phyloP scores from a whole-genome alignment of 2,329 filamentous ascomycete species.

The Penicillium sp. region DNA sequence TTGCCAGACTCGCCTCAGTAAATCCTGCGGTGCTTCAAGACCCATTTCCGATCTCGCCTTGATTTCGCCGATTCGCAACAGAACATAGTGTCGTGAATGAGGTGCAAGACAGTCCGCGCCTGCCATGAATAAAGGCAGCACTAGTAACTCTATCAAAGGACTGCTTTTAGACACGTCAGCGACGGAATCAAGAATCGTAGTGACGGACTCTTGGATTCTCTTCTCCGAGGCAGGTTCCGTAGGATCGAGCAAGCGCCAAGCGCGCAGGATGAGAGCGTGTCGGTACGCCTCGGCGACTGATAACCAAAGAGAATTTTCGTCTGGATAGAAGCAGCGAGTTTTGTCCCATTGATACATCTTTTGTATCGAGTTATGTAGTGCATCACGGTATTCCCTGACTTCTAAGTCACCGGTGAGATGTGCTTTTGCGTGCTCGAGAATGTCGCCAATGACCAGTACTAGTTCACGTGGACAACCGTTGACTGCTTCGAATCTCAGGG shows the following conservation, averaged over 20 bases:
- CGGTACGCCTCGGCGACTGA: constrained; percentile 25
- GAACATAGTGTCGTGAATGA: constrained; percentile 29
- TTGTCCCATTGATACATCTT: constrained; percentile 23
- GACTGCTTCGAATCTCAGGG: constrained; percentile 26
- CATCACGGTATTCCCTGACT: constrained; percentile 3
- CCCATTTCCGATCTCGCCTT: constrained; percentile 24
- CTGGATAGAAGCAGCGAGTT: constrained; percentile 19
- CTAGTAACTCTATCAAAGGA: constrained; percentile 24
- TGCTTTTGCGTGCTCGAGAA: constrained; percentile 26
- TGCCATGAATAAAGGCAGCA: constrained; percentile 29
- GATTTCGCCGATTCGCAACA: constrained; percentile 23
- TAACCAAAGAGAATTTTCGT: constrained; percentile 21
- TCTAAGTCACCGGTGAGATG: constrained; percentile 15
- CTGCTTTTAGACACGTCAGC: constrained; percentile 20
- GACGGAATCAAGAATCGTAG: constrained; percentile 23
- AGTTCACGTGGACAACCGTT: constrained; percentile 29
- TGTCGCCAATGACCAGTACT: constrained; percentile 26
- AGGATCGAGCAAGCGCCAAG: constrained; percentile 24
- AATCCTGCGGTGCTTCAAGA: constrained; percentile 17
- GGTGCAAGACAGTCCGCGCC: constrained; percentile 25
- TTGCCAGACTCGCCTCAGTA: constrained; percentile 26
- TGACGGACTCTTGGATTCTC: constrained; percentile 26
- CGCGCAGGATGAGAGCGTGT: constrained; percentile 26
- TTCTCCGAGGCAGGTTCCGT: constrained; percentile 14
- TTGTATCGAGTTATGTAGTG: constrained; percentile 5